These are phyloP conservation scores for button mushroom (Agaricus bisporus) DNA, from an alignment of 768 basidiomycete genomes.

Conservation along the genomic window DNA sequence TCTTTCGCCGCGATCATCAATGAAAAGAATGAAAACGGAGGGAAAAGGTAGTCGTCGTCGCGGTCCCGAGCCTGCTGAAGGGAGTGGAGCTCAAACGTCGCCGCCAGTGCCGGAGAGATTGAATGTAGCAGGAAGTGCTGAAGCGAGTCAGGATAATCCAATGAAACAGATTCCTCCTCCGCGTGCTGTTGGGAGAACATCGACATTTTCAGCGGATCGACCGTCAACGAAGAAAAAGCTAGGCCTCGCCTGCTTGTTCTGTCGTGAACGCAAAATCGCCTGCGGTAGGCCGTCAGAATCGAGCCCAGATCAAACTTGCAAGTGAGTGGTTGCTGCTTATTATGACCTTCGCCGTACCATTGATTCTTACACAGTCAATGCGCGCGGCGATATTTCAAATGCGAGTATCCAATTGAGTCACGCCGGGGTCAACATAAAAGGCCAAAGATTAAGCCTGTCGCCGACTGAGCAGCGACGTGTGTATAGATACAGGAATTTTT, in stretches of 20 bases:
- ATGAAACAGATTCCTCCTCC: constrained; percentile 7
- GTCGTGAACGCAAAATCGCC: constrained; percentile 12
- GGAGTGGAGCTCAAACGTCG: not conserved
- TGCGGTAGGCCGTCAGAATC: constrained; percentile 9
- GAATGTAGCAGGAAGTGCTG: not conserved
- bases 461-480: too few species aligned
- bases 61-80: not conserved
- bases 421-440: constrained; percentile 9
- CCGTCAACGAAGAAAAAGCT: constrained; percentile 1
- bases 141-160: not conserved
- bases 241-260: constrained; percentile 11
- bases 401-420: constrained; percentile 7
- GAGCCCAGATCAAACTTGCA: constrained; percentile 9
- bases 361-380: constrained; percentile 1
- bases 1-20: not conserved
- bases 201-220: not conserved
- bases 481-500: too few species aligned
- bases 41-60: not conserved
- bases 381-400: constrained; percentile 8
- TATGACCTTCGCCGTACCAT: not conserved
- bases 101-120: not conserved
- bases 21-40: not conserved
- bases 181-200: not conserved
- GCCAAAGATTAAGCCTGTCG: not conserved
- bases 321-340: not conserved